Evolutionary conservation across 202 grass and related monocot species (phyloP).

Genomic region (Brachypodium distachyon): DNA sequence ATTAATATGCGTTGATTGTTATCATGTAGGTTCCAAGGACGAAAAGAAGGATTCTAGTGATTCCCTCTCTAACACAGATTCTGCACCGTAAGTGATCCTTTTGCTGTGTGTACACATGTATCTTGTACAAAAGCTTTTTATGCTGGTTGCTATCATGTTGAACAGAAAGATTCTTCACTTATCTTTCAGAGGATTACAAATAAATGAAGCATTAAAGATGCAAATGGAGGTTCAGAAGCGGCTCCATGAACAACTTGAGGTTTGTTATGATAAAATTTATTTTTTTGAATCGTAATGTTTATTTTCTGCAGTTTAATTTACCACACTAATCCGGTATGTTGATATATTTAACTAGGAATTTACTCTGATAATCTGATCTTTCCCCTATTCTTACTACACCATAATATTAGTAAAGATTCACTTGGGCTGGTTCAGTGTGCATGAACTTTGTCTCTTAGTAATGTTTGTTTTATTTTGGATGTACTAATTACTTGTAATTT

Average conservation of each 20-base stretch:
- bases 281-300: background rate
- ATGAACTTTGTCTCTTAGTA: conserved; percentile 1
- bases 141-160: background rate
- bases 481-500: background rate
- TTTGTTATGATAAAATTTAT: conserved; percentile 14
- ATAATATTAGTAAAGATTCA: conserved; percentile 12
- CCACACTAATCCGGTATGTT: background rate
- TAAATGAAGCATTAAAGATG: conserved; percentile 85
- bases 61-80: conserved; percentile 67
- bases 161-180: conserved; percentile 24
- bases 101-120: background rate
- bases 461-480: background rate
- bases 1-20: conserved; percentile 8
- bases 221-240: conserved; percentile 99
- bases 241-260: conserved; percentile 94
- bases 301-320: background rate
- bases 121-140: background rate
- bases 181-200: conserved; percentile 69
- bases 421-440: background rate
- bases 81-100: conserved; percentile 70
- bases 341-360: background rate
- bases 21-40: conserved; percentile 71
- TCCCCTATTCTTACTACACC: background rate
- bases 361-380: background rate
- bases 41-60: conserved; percentile 83